phyloP scores from a whole-genome alignment of 2,329 filamentous ascomycete genomes.

The Penicillium sp. region DNA sequence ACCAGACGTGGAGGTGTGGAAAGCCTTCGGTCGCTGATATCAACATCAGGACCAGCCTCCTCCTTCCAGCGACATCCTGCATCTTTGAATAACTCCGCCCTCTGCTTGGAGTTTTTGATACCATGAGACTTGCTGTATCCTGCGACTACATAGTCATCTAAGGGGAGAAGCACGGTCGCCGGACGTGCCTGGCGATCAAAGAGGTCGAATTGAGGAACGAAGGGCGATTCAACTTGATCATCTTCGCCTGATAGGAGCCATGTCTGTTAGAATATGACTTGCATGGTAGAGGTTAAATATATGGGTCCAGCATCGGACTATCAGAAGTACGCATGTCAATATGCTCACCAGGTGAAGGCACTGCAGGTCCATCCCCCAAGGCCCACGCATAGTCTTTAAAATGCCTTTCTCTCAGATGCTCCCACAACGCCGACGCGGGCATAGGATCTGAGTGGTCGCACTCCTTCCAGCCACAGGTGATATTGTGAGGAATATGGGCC shows the following conservation, averaged over 20 bases:
- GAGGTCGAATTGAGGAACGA: not conserved
- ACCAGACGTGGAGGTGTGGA: constrained; percentile 53
- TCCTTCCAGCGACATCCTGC: constrained; percentile 52
- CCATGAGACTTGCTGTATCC: constrained; percentile 46
- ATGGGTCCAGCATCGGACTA: constrained; percentile 7
- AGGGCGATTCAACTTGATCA: not conserved
- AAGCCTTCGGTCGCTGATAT: constrained; percentile 53
- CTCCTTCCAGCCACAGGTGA: constrained; percentile 28
- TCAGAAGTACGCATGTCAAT: constrained; percentile 24
- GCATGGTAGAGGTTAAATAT: constrained; percentile 1
- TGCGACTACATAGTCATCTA: constrained; percentile 34
- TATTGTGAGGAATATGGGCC: constrained; percentile 46
- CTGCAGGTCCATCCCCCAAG: constrained; percentile 60
- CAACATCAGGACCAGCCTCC: constrained; percentile 54
- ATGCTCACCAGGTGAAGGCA: constrained; percentile 57
- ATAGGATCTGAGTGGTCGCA: constrained; percentile 18
- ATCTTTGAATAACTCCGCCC: constrained; percentile 46
- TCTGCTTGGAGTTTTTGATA: constrained; percentile 44
- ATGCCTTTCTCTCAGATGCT: constrained; percentile 55
- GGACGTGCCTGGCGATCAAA: constrained; percentile 13
- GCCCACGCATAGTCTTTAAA: constrained; percentile 56
- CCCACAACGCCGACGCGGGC: constrained; percentile 44
- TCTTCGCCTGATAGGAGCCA: not conserved
- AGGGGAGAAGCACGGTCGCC: constrained; percentile 38
- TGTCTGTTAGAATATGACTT: constrained; percentile 2